Percentiles rank a stretch among this genome's conserved stretches.
Conservation (phyloP, 768 basidiomycete species). For the Dentipellis sp. region DNA sequence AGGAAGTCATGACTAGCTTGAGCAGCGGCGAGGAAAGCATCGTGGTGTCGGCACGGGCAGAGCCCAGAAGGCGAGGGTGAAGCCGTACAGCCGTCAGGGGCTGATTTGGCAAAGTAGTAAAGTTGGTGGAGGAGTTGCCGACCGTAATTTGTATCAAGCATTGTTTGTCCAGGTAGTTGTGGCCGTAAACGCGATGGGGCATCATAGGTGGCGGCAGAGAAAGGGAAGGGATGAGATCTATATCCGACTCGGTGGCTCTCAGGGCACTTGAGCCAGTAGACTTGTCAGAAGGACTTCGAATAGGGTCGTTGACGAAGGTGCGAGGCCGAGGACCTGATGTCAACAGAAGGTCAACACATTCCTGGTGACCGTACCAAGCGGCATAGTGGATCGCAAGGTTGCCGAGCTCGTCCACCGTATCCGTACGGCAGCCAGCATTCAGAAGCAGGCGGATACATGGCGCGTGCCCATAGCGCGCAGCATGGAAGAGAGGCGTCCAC, state of each 20-base stretch:
- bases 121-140: slow-evolving; percentile 47
- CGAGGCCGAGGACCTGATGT: slow-evolving; percentile 27
- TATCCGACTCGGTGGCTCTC: slow-evolving; percentile 49
- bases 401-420: slow-evolving; percentile 73
- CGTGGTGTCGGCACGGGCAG: slow-evolving; percentile 56
- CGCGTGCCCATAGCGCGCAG: slow-evolving; percentile 76
- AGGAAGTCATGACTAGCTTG: slow-evolving; percentile 92
- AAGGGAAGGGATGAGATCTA: slow-evolving; percentile 90
- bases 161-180: slow-evolving; percentile 86
- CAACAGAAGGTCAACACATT: slow-evolving; percentile 49
- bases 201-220: slow-evolving; percentile 96
- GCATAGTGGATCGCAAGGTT: slow-evolving; percentile 88
- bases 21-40: slow-evolving; percentile 72
- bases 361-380: slow-evolving; percentile 88
- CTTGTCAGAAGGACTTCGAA: slow-evolving; percentile 17
- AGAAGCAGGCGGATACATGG: slow-evolving; percentile 72
- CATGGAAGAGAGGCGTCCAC: slow-evolving; percentile 97
- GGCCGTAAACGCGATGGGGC: slow-evolving; percentile 95
- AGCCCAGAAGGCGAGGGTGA: slow-evolving; percentile 65
- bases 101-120: slow-evolving; percentile 23
- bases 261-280: slow-evolving; percentile 16
- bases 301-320: slow-evolving; percentile 10
- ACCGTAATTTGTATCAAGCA: slow-evolving; percentile 82
- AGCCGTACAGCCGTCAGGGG: slow-evolving; percentile 46
- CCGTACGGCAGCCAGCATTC: slow-evolving; percentile 69